Conservation (phyloP, 2,329 filamentous ascomycete genomes). For the Tolypocladium pustulatum region DNA sequence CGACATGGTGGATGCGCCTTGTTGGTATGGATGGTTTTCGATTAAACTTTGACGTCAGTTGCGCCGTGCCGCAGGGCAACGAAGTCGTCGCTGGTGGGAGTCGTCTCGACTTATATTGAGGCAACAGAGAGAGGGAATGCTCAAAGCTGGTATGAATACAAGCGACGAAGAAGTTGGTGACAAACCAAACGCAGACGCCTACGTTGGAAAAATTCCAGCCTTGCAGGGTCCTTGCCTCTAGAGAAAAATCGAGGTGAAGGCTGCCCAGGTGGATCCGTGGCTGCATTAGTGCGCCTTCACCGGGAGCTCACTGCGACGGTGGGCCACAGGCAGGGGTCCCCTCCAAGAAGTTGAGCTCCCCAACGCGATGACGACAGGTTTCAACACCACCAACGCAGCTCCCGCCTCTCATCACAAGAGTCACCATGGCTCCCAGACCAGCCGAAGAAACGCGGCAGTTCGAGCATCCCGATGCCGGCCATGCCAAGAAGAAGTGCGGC, state of each 20-base stretch:
- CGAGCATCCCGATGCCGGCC: constrained; percentile 36
- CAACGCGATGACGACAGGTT: constrained; percentile 11
- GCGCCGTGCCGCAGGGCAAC: not conserved
- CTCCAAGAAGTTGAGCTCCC: constrained; percentile 17
- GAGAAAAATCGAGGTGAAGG: constrained; percentile 23
- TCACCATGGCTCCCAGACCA: constrained; percentile 28
- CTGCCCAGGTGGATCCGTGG: constrained; percentile 6
- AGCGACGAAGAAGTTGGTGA: not conserved
- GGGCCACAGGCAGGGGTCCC: not conserved
- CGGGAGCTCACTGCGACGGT: not conserved
- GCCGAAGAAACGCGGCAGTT: constrained; percentile 23
- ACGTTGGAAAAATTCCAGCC: not conserved
- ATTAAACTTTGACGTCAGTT: not conserved
- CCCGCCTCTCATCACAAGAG: constrained; percentile 3
- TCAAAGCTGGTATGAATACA: not conserved
- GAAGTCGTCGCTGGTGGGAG: not conserved
- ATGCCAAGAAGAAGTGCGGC: constrained; percentile 41
- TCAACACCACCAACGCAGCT: constrained; percentile 10
- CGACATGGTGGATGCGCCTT: constrained; percentile 18
- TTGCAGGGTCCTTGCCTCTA: not conserved
- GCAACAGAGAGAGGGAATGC: not conserved
- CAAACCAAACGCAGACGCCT: not conserved
- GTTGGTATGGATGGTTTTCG: not conserved
- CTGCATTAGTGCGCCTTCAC: not conserved
- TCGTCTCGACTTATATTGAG: not conserved